Conservation (phyloP, 2,329 filamentous ascomycete genomes). For the Hypoxylon sp. region DNA sequence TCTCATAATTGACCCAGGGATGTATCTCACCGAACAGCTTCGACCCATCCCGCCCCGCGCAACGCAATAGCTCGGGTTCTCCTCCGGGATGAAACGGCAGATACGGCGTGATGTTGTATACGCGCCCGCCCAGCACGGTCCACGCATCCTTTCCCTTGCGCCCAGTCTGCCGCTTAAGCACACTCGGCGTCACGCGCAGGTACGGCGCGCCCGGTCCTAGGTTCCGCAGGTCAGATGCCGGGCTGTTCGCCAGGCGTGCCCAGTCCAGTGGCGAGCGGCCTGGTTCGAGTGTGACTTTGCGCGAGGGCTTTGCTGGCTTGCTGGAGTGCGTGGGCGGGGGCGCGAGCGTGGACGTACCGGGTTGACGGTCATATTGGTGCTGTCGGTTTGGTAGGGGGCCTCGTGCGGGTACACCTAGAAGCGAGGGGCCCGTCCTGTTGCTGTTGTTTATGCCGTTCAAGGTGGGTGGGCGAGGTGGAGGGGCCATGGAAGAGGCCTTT, state of each 20-base stretch:
- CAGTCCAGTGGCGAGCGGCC: constrained; percentile 96
- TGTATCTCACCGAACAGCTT: constrained; percentile 72
- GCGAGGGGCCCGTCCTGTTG: constrained; percentile 12
- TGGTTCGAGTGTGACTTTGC: constrained; percentile 83
- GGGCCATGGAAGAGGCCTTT: constrained; percentile 36
- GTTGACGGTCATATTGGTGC: constrained; percentile 41
- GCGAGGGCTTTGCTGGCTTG: constrained; percentile 64
- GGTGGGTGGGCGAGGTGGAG: constrained; percentile 39
- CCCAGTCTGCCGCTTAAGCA: constrained; percentile 81
- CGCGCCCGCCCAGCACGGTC: constrained; percentile 87
- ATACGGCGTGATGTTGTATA: constrained; percentile 95
- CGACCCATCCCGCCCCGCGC: constrained; percentile 69
- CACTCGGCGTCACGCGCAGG: constrained; percentile 81
- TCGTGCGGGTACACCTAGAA: constrained; percentile 42
- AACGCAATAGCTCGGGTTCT: constrained; percentile 73
- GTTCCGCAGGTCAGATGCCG: constrained; percentile 72
- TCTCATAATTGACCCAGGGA: constrained; percentile 77
- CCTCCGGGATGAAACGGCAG: constrained; percentile 91
- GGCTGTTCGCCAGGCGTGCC: constrained; percentile 76
- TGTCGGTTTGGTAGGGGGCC: constrained; percentile 52
- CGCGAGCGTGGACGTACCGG: constrained; percentile 54
- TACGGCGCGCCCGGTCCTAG: constrained; percentile 60
- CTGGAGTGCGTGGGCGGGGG: constrained; percentile 64
- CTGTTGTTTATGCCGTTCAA: constrained; percentile 36
- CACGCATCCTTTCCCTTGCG: constrained; percentile 87